Evolutionary conservation across 495 filamentous ascomycete species (phyloP).

Genomic region (Tetracladium setigerum): DNA sequence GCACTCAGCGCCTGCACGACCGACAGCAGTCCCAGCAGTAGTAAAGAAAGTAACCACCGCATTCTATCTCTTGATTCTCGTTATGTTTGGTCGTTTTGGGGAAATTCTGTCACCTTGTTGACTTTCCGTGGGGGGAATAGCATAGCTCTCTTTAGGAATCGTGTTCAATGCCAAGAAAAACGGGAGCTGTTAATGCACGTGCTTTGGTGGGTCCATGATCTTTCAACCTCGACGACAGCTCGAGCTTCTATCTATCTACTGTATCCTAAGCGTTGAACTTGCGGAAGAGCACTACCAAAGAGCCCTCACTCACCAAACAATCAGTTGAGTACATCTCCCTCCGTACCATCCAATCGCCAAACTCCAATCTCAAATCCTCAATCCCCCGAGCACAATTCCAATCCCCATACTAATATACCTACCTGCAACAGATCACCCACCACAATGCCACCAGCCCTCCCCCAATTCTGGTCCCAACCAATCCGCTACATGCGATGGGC

Average conservation of each 20-base stretch:
- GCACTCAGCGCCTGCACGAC: constrained; percentile 70
- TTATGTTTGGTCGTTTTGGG: constrained; percentile 11
- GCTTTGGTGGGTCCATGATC: background rate
- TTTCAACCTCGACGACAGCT: background rate
- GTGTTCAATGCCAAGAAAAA: constrained; percentile 26
- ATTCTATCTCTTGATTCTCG: constrained; percentile 39
- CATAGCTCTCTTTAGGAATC: constrained; percentile 22
- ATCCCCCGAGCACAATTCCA: no score
- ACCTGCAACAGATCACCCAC: background rate
- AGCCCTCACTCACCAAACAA: no score
- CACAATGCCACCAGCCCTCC: constrained; percentile 53
- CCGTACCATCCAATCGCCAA: no score
- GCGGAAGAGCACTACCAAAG: no score
- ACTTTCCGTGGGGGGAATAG: constrained; percentile 11
- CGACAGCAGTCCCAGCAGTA: constrained; percentile 55
- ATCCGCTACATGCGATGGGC: constrained; percentile 82
- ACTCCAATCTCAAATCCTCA: no score
- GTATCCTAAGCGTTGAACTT: no score
- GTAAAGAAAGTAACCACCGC: constrained; percentile 66
- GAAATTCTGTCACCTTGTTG: no score
- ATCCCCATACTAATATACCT: no score
- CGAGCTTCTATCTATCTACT: no score
- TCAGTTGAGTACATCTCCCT: no score
- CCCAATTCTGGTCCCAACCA: constrained; percentile 76
- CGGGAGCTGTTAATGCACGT: background rate